Percentiles rank a stretch among this genome's conserved stretches.
These are phyloP conservation scores for Xylaria bambusicola DNA, from an alignment of 495 filamentous ascomycete species.

Conservation along the genomic window DNA sequence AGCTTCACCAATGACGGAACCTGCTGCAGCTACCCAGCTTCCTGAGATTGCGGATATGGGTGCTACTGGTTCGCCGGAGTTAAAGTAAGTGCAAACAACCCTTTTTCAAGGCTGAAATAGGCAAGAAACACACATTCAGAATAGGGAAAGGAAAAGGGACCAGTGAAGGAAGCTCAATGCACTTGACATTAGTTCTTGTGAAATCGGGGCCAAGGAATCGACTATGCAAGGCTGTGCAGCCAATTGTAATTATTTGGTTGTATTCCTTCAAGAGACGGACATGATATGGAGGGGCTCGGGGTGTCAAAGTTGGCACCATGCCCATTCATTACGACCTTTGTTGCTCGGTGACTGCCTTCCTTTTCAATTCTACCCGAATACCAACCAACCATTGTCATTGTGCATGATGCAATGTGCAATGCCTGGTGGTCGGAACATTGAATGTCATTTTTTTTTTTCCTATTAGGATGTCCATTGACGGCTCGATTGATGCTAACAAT, in stretches of 20 bases:
- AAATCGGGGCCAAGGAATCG: no score
- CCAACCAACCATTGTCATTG: not conserved
- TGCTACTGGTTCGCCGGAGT: constrained; percentile 60
- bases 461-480: not conserved
- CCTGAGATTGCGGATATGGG: constrained; percentile 64
- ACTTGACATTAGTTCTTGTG: not conserved
- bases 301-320: no score
- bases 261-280: constrained; percentile 5
- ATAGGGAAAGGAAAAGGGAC: not conserved
- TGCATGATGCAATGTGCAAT: not conserved
- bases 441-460: not conserved
- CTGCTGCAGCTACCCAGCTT: constrained; percentile 51
- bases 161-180: not conserved
- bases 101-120: not conserved
- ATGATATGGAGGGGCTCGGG: no score
- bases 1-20: constrained; percentile 40
- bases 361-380: not conserved
- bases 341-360: no score
- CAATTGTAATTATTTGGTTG: not conserved
- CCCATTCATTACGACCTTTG: not conserved
- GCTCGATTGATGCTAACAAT: not conserved
- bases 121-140: not conserved
- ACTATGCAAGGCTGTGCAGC: no score
- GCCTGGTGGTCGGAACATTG: no score
- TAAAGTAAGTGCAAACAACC: constrained; percentile 57